These are phyloP conservation scores for Marasmius oreades DNA, from an alignment of 1,284 basidiomycete genomes.

Conservation along the genomic window DNA sequence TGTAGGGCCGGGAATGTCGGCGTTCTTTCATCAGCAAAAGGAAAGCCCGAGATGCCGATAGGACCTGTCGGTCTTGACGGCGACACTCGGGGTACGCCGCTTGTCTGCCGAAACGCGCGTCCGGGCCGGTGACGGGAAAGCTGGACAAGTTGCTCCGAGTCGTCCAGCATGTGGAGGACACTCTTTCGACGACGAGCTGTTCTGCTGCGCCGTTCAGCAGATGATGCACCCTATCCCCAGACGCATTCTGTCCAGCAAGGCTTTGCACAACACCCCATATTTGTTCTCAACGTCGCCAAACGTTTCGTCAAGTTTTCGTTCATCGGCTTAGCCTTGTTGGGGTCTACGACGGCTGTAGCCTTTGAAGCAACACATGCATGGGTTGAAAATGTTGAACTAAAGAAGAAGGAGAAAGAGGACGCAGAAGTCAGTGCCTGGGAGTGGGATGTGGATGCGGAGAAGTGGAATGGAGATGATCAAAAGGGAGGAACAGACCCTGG, in stretches of 20 bases:
- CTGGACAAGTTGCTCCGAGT: too few species aligned
- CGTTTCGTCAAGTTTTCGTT: constrained; percentile 31
- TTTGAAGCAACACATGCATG: constrained; percentile 60
- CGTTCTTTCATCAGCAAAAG: too few species aligned
- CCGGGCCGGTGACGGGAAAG: too few species aligned
- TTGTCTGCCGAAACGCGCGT: too few species aligned
- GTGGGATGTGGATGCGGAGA: constrained; percentile 70
- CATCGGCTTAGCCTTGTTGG: constrained; percentile 25
- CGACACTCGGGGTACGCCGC: too few species aligned
- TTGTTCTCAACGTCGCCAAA: constrained; percentile 28
- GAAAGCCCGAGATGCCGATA: too few species aligned
- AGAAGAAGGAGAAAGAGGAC: constrained; percentile 41
- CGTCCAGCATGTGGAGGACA: background rate
- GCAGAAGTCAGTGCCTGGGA: constrained; percentile 58
- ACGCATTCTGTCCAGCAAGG: constrained; percentile 24
- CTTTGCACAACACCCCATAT: constrained; percentile 29
- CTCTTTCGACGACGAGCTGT: too few species aligned
- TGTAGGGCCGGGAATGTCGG: too few species aligned
- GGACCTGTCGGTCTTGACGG: too few species aligned
- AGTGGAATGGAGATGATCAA: constrained; percentile 66
- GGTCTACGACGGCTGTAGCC: constrained; percentile 22
- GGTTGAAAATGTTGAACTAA: constrained; percentile 64
- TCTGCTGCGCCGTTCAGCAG: too few species aligned
- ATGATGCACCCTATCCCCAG: constrained; percentile 7
- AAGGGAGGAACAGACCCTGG: constrained; percentile 71